Conservation (phyloP, 2,329 filamentous ascomycete species). For the Alternaria brassicae region DNA sequence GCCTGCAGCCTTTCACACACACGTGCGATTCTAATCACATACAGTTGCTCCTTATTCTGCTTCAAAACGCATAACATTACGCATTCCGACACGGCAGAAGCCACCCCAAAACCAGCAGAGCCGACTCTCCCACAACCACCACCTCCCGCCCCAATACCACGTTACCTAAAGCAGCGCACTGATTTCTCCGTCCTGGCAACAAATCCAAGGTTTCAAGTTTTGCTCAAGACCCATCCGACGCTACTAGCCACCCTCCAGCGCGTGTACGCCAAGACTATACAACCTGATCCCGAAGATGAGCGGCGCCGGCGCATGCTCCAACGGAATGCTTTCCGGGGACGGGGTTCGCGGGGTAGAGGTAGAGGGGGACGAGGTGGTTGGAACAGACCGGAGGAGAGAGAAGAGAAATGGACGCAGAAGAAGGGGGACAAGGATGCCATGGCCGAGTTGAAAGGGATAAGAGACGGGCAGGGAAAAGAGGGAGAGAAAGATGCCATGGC, state of each 20-base stretch:
- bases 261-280: constrained; percentile 44
- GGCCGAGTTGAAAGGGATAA: constrained; percentile 35
- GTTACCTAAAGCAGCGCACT: constrained; percentile 39
- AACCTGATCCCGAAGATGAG: constrained; percentile 40
- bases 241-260: constrained; percentile 39
- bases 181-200: constrained; percentile 45
- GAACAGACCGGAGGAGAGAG: constrained; percentile 8
- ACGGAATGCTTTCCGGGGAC: constrained; percentile 25
- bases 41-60: constrained; percentile 43
- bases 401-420: constrained; percentile 39
- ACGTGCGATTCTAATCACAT: background rate
- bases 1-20: background rate
- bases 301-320: constrained; percentile 20
- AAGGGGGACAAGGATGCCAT: constrained; percentile 42
- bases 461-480: constrained; percentile 37
- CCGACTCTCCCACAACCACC: constrained; percentile 34
- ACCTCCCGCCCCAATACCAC: constrained; percentile 37
- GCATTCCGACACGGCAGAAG: constrained; percentile 20
- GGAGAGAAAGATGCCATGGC: constrained; percentile 50
- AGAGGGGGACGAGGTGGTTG: constrained; percentile 26
- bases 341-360: constrained; percentile 24
- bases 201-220: constrained; percentile 34
- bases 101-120: constrained; percentile 2
- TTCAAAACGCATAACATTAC: constrained; percentile 43
- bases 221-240: constrained; percentile 36